These are phyloP conservation scores for Cenchrus americanus DNA, from an alignment of 176 grass and related monocot species.

Conservation along the genomic window DNA sequence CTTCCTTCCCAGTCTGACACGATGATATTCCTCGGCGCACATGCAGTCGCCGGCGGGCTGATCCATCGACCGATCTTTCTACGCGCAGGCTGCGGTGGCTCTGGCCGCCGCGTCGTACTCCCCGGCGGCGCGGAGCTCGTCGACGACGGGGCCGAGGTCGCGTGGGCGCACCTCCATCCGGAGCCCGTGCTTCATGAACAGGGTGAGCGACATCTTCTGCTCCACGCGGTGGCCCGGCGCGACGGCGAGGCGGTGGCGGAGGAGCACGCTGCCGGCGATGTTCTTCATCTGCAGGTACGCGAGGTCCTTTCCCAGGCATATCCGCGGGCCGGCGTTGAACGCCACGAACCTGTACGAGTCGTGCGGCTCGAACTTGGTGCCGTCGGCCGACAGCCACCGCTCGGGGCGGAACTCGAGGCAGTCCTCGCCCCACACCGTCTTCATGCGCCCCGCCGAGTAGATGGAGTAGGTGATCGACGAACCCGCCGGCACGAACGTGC, in stretches of 20 bases:
- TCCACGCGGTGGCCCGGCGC: slow-evolving; percentile 81
- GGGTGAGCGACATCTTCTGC: slow-evolving; percentile 99
- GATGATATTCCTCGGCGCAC: neutral
- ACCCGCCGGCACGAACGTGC: slow-evolving; percentile 81
- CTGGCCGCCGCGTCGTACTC: slow-evolving; percentile 18
- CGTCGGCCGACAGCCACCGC: slow-evolving; percentile 81
- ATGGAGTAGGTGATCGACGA: slow-evolving; percentile 95
- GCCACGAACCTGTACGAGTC: slow-evolving; percentile 89
- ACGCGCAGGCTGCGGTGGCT: slow-evolving; percentile 43
- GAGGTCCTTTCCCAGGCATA: slow-evolving; percentile 96
- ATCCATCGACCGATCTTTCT: slow-evolving; percentile 4
- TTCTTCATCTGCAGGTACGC: slow-evolving; percentile 99
- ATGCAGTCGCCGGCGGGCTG: neutral
- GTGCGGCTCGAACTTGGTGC: slow-evolving; percentile 68
- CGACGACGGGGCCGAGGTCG: slow-evolving; percentile 50
- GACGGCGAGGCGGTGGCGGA: slow-evolving; percentile 71
- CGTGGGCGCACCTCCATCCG: slow-evolving; percentile 70
- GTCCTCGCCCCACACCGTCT: slow-evolving; percentile 84
- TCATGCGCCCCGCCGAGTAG: slow-evolving; percentile 92
- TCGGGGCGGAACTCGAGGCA: slow-evolving; percentile 92
- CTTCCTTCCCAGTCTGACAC: neutral
- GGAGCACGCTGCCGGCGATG: slow-evolving; percentile 84
- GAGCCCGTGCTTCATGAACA: slow-evolving; percentile 97
- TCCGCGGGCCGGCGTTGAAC: slow-evolving; percentile 90
- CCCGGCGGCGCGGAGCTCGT: slow-evolving; percentile 38